A percentile compares a stretch with the other conserved stretches of the same genome.
Conservation (phyloP, 2,329 filamentous ascomycete genomes). For the Apiospora arundinis region DNA sequence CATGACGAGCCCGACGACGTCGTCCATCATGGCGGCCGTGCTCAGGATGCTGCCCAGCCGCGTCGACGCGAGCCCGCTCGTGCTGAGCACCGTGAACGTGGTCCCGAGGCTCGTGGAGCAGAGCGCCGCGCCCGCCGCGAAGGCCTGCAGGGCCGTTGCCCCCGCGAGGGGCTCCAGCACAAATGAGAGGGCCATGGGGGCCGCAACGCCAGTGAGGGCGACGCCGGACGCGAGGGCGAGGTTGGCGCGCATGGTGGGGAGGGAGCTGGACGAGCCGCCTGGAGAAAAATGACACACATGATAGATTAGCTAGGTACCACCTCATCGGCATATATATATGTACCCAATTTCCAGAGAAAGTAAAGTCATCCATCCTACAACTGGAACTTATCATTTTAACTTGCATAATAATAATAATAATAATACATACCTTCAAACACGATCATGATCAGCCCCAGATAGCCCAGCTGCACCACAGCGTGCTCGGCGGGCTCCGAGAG, state of each 20-base stretch:
- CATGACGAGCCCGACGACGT: conserved; percentile 79
- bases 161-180: conserved; percentile 55
- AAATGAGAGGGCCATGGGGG: conserved; percentile 72
- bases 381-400: conserved; percentile 31
- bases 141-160: conserved; percentile 65
- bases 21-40: conserved; percentile 81
- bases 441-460: conserved; percentile 73
- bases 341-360: too few relatives aligned
- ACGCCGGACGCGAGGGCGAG: conserved; percentile 64
- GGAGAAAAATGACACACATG: too few relatives aligned
- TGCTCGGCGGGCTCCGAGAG: conserved; percentile 59
- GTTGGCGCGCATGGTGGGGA: conserved; percentile 63
- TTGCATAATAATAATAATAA: too few relatives aligned
- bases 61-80: conserved; percentile 49
- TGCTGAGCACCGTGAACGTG: conserved; percentile 64
- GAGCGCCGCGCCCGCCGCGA: conserved; percentile 75
- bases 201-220: conserved; percentile 68
- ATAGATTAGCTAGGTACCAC: too few relatives aligned
- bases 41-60: conserved; percentile 68
- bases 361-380: too few relatives aligned
- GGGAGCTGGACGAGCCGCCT: conserved; percentile 64
- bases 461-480: conserved; percentile 69
- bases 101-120: conserved; percentile 79
- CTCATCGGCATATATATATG: too few relatives aligned
- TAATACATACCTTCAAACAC: conserved; percentile 81